Conservation (phyloP, 176 grass and related monocot species). For the Poa annua region DNA sequence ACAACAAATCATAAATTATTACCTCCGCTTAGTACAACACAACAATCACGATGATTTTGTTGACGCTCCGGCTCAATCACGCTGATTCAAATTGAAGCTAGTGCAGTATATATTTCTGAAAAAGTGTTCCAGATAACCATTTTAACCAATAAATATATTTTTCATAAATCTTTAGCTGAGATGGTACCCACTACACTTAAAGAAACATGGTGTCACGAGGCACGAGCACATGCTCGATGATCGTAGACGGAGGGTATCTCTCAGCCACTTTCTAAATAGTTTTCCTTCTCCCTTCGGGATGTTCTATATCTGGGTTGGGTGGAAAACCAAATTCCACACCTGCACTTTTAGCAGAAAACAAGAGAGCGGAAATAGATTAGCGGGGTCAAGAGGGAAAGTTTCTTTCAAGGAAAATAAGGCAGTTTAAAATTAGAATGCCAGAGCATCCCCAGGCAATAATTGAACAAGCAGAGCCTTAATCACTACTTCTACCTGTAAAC, state of each 20-base stretch:
- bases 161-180: slow-evolving; percentile 16
- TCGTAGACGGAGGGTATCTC: too few relatives aligned
- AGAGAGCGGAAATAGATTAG: not conserved
- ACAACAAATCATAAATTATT: too few relatives aligned
- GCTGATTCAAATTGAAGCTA: too few relatives aligned
- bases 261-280: not conserved
- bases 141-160: not conserved
- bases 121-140: too few relatives aligned
- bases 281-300: not conserved
- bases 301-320: slow-evolving; percentile 47
- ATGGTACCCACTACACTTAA: slow-evolving; percentile 28
- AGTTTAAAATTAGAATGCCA: slow-evolving; percentile 58
- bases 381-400: not conserved
- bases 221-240: slow-evolving; percentile 31
- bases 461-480: slow-evolving; percentile 47
- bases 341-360: slow-evolving; percentile 28
- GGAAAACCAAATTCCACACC: slow-evolving; percentile 40
- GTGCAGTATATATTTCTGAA: too few relatives aligned
- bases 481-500: slow-evolving; percentile 21
- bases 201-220: not conserved
- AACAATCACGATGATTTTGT: too few relatives aligned
- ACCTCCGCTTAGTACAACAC: too few relatives aligned
- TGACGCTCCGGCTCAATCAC: too few relatives aligned
- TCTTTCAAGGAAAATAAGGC: not conserved
- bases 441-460: slow-evolving; percentile 49